These are phyloP conservation scores for Aspergillus cejpii DNA, from an alignment of 2,329 filamentous ascomycete genomes.

Conservation along the genomic window DNA sequence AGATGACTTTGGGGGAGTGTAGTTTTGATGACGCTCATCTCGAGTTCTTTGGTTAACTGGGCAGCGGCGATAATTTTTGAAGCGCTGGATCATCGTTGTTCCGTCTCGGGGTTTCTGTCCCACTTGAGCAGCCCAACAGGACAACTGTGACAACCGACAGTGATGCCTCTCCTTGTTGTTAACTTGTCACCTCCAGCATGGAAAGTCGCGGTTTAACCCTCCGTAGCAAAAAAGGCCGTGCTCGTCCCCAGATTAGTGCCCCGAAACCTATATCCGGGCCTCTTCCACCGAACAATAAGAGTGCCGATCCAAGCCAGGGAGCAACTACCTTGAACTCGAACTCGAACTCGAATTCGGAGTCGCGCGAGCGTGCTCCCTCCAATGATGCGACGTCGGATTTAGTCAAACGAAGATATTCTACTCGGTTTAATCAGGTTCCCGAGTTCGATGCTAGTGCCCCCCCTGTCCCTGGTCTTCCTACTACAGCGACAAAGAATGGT, in stretches of 20 bases:
- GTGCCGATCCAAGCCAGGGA: conserved; percentile 30
- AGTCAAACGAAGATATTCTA: conserved; percentile 91
- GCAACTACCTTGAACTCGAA: conserved; percentile 24
- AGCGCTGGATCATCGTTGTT: conserved; percentile 32
- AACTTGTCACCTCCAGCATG: conserved; percentile 32
- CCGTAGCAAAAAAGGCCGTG: conserved; percentile 52
- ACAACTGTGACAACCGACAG: not conserved
- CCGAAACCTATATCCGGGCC: conserved; percentile 50
- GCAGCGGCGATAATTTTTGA: conserved; percentile 28
- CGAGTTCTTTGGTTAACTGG: conserved; percentile 7
- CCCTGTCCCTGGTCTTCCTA: conserved; percentile 62
- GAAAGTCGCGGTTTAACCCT: conserved; percentile 55
- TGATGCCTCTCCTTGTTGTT: conserved; percentile 8
- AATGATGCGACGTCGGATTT: conserved; percentile 63
- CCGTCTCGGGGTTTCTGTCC: conserved; percentile 33
- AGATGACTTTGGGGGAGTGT: conserved; percentile 2
- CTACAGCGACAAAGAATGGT: conserved; percentile 54
- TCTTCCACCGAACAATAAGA: conserved; percentile 33
- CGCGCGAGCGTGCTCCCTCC: conserved; percentile 40
- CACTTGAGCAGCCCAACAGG: conserved; percentile 14
- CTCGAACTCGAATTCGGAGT: conserved; percentile 25
- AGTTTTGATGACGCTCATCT: conserved; percentile 8
- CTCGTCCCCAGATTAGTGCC: conserved; percentile 53
- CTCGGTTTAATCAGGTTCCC: conserved; percentile 74
- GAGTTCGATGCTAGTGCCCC: conserved; percentile 61